Conservation (phyloP, 108 stramenopile genomes). For the Fistulifera pelliculosa region DNA sequence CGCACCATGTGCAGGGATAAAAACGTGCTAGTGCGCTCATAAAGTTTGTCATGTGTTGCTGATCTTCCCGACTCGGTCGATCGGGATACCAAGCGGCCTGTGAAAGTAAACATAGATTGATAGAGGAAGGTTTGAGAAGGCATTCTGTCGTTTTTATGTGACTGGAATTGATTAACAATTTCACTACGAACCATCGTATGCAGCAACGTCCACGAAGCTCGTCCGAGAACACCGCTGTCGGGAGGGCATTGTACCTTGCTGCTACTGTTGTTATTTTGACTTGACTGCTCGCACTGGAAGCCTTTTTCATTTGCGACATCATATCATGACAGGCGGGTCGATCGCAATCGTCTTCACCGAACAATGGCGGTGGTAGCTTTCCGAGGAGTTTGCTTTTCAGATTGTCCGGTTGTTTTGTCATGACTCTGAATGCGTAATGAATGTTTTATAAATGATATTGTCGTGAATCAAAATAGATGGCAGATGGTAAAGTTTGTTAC, state of each 20-base stretch:
- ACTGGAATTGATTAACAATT: background rate
- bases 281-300: constrained; percentile 32
- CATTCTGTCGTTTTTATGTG: background rate
- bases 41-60: constrained; percentile 48
- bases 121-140: constrained; percentile 2
- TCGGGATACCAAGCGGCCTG: constrained; percentile 84
- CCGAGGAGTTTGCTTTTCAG: too few relatives aligned
- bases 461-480: too few relatives aligned
- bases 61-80: constrained; percentile 49
- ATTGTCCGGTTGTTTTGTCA: too few relatives aligned
- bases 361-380: too few relatives aligned
- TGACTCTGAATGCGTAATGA: too few relatives aligned
- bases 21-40: constrained; percentile 59
- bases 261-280: constrained; percentile 10
- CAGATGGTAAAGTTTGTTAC: too few relatives aligned
- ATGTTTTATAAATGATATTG: too few relatives aligned
- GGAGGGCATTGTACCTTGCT: constrained; percentile 58
- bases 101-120: constrained; percentile 1
- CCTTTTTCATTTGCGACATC: constrained; percentile 34
- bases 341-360: constrained; percentile 50
- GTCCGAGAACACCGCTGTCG: constrained; percentile 52
- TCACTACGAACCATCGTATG: constrained; percentile 61
- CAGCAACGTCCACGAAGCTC: constrained; percentile 63
- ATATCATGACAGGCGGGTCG: constrained; percentile 82
- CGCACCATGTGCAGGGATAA: constrained; percentile 83